Percentiles rank a stretch among this genome's conserved stretches.
Evolutionary conservation across 1,284 basidiomycete genomes (phyloP).

Genomic region (Heterobasidion annosum): DNA sequence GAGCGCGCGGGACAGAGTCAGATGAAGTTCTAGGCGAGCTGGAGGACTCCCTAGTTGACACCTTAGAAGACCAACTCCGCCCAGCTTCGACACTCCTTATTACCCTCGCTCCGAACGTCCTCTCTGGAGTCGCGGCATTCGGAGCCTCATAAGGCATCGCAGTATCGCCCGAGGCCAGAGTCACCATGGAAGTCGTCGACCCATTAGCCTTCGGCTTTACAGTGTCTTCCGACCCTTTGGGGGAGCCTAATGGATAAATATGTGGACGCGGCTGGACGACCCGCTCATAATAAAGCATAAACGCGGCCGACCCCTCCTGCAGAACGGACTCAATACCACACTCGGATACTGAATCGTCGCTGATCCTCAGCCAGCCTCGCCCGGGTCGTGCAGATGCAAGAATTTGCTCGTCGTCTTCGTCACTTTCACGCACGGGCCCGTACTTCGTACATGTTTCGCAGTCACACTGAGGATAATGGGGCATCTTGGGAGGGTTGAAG

Average conservation of each 20-base stretch:
- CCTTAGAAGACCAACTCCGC: neutral
- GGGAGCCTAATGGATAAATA: slow-evolving; percentile 14
- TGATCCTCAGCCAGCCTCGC: slow-evolving; percentile 79
- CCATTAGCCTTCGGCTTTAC: slow-evolving; percentile 34
- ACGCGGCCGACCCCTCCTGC: slow-evolving; percentile 63
- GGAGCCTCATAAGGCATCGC: slow-evolving; percentile 3
- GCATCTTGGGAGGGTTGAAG: slow-evolving; percentile 37
- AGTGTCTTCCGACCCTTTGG: slow-evolving; percentile 43
- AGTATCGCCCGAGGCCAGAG: neutral
- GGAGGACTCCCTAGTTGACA: neutral
- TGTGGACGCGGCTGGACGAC: slow-evolving; percentile 27
- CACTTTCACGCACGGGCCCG: slow-evolving; percentile 32
- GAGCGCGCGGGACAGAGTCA: neutral
- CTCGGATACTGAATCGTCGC: slow-evolving; percentile 77
- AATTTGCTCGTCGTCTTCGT: slow-evolving; percentile 13
- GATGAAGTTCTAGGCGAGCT: neutral
- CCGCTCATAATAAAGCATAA: slow-evolving; percentile 90
- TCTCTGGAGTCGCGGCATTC: slow-evolving; percentile 9
- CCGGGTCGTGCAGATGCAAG: slow-evolving; percentile 21
- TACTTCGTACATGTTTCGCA: slow-evolving; percentile 30
- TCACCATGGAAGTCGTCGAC: neutral
- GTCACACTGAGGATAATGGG: slow-evolving; percentile 37
- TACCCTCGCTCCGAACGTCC: slow-evolving; percentile 1
- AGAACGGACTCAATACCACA: slow-evolving; percentile 70
- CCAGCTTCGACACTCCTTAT: slow-evolving; percentile 4